Base-by-base conservation (phyloP, 805 yeast species). In the Ogataea trehalophila region DNA sequence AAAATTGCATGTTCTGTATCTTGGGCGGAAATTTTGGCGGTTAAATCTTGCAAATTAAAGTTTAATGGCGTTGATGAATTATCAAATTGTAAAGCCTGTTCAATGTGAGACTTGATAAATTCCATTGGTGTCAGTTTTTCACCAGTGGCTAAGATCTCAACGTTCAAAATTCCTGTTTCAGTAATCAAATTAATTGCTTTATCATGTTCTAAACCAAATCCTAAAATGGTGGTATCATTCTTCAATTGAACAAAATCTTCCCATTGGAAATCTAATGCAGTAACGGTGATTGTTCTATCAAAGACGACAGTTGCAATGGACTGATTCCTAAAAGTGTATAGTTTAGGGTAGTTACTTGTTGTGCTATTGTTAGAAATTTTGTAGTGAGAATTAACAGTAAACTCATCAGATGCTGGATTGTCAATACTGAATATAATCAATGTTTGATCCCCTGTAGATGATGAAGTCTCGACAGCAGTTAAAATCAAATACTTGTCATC, bases 11-110 rank as follows among this genome's bases (percentile, higher is more conserved):
- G 51, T 50, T 77, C 81, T 18, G 82, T 63, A 33, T 74, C 80
- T 1, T 61, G 57, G 1, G 62, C 50, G 29, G 74, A 74, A 9
- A 57, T 39, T 9, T 48, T 42, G 47, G 80, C 65, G 8, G 73
- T 72, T 4, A 79, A 65, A 14, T 72, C 75, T 3, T 61, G 42
- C 6, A 63, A 33, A 37, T 53, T 42, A 49, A 57, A 63, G 14
- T 50, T 37, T 17, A 65, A 40, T 6, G 58, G 56, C 2, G 54
- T 51, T 14, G 40, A 36, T 6, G 42, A 35, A 26, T 31, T 39
- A 2, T 80, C 75, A 52, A 79, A 86, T 57, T 83, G 85, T 1
- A 91, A 79, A 0, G 91, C 96, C 65, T 91, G 97, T 54, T 85
- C 94, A 20, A 92, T 78, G 56, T 83, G 91, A 0, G 88, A 77